Evolutionary conservation across 2,329 filamentous ascomycete genomes (phyloP).

Genomic region (Coniochaeta prunicola): DNA sequence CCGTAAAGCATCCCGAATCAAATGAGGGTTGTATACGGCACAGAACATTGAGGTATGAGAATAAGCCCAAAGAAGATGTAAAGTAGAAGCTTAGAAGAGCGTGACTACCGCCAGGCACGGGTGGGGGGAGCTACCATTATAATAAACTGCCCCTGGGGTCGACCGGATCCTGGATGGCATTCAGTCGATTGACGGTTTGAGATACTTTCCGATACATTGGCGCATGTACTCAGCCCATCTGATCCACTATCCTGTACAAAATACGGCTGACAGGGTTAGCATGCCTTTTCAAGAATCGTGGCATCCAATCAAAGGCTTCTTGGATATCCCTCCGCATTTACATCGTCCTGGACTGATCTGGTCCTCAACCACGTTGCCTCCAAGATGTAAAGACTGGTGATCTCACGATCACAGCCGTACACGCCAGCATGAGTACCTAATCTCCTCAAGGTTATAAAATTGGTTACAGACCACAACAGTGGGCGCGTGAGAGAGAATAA

Average conservation of each 20-base stretch:
- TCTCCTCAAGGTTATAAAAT: background rate
- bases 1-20: constrained; percentile 3
- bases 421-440: background rate
- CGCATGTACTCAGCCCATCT: background rate
- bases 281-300: background rate
- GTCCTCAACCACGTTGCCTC: background rate
- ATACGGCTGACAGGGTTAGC: background rate
- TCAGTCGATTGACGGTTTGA: background rate
- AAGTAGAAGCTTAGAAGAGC: background rate
- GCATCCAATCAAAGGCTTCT: background rate
- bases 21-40: background rate
- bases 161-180: background rate
- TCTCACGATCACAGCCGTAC: background rate
- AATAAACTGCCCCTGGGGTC: constrained; percentile 2
- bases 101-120: background rate
- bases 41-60: background rate
- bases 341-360: background rate
- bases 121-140: constrained; percentile 1
- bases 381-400: background rate
- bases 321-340: background rate
- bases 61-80: background rate
- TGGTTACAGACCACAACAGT: background rate
- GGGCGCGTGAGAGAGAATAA: no score
- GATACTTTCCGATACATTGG: background rate
- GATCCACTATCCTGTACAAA: background rate